A percentile compares a stretch with the other conserved stretches of the same genome.
phyloP scores from a whole-genome alignment of 768 basidiomycete genomes.

The Rhizopogon salebrosus region DNA sequence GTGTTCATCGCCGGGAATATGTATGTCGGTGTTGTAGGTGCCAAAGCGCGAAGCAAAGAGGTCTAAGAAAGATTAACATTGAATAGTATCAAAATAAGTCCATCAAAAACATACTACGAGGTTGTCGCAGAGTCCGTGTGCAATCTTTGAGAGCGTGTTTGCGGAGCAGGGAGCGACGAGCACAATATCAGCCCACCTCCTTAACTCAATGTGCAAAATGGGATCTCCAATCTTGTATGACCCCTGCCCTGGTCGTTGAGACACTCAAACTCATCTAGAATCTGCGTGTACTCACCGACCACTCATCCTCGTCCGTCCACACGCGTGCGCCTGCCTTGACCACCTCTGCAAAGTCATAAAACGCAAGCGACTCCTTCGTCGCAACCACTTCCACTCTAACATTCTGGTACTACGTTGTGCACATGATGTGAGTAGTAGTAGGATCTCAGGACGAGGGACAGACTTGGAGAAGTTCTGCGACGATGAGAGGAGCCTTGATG shows the following conservation, averaged over 20 bases:
- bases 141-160: constrained; percentile 94
- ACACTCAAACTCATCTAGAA: background rate
- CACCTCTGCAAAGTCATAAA: constrained; percentile 59
- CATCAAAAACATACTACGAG: constrained; percentile 48
- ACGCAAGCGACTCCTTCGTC: constrained; percentile 71
- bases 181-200: constrained; percentile 93
- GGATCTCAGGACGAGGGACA: background rate
- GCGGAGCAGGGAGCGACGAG: constrained; percentile 94
- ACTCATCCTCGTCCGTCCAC: constrained; percentile 92
- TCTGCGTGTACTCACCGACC: constrained; percentile 58
- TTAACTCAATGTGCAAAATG: constrained; percentile 92
- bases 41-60: constrained; percentile 77
- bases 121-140: constrained; percentile 86
- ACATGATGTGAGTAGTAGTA: background rate
- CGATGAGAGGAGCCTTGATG: constrained; percentile 89
- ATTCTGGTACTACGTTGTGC: constrained; percentile 52
- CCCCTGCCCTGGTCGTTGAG: constrained; percentile 36
- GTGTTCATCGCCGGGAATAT: constrained; percentile 99
- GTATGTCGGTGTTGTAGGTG: constrained; percentile 81
- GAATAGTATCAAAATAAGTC: background rate
- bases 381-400: constrained; percentile 82
- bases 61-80: constrained; percentile 36
- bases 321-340: constrained; percentile 51
- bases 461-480: constrained; percentile 63
- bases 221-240: constrained; percentile 80